Evolutionary conservation across 2,329 filamentous ascomycete species (phyloP), one percentile per base, ranked within the genome.

Genomic region (Cercospora zeina): DNA sequence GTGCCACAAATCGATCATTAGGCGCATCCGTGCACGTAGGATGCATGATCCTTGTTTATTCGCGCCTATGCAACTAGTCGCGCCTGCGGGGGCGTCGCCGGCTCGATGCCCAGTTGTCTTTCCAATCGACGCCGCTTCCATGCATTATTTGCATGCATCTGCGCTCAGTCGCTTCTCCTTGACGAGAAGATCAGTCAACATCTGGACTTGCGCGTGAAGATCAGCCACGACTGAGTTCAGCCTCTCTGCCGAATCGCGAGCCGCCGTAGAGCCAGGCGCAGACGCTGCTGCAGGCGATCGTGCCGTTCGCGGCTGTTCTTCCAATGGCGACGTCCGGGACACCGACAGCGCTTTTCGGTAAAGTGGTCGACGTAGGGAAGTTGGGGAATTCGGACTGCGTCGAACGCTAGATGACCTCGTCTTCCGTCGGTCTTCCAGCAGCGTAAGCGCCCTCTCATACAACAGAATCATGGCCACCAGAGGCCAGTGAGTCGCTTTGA

Each of bases 391-490:
- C 47, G 61, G 62, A 37, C 57, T 61, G 33, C 61, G 58, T 47
- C 50, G 62, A 39, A 59, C 61, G 51, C 50, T 54, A 54, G 59
- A 65, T 36, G 61, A 61, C 59, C 63, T 65, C 55, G 61, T 33
- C 51, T 36, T 62, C 36, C 58, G 64, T 58, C 59, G 62, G 64
- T 64, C 61, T 30, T 55, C 63, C 39, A 64, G 59, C 36, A 59
- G 61, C 59, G 54, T 71, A 72, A 69, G 71, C 61, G 75, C 71
- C 65, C 54, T 78, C 75, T 91, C 89, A 73, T 89, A 91, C n/a
- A 81, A 71, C 74, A 84, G 82, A 67, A 93, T 92, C 50, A 81
- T 77, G n/a, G 77, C 84, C 30, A 92, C 87, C 65, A 90, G 85
- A 33, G 89, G 89, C 51, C 85, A 78, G 73, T 87, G 85, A 1